phyloP scores from a whole-genome alignment of 345 rosid species.

The Eucalyptus lansdowneana region DNA sequence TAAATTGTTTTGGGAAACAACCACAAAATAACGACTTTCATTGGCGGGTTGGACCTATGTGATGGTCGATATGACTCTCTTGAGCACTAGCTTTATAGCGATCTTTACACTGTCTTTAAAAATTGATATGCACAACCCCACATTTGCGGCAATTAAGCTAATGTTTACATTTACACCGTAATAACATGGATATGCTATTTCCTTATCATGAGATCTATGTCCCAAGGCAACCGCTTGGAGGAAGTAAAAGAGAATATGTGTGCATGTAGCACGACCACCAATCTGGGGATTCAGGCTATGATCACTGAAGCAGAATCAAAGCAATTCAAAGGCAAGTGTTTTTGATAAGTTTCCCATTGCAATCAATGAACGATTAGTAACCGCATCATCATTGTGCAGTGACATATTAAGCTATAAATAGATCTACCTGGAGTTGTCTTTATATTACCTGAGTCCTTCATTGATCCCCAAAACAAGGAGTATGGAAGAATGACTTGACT shows the following conservation, averaged over 20 bases:
- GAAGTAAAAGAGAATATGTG: constrained; percentile 65
- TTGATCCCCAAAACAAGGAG: constrained; percentile 71
- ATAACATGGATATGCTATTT: no score
- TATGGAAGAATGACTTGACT: constrained; percentile 44
- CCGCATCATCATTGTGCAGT: neutral
- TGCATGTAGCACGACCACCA: constrained; percentile 81
- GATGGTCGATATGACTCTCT: constrained; percentile 70
- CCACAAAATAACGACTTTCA: constrained; percentile 25
- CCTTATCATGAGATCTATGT: no score
- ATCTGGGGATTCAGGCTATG: constrained; percentile 14
- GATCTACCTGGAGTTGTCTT: constrained; percentile 55
- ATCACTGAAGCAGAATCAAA: constrained; percentile 75
- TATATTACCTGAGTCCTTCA: constrained; percentile 72
- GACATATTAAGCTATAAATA: neutral
- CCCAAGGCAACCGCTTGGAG: constrained; percentile 4
- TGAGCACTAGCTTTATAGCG: constrained; percentile 34
- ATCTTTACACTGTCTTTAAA: constrained; percentile 35
- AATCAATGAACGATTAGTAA: neutral
- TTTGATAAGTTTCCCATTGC: neutral
- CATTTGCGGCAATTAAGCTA: no score
- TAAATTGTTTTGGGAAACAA: no score
- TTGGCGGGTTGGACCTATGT: constrained; percentile 52
- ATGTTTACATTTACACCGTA: no score
- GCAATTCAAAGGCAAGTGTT: constrained; percentile 37
- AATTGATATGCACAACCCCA: constrained; percentile 3